Evolutionary conservation across 1,284 basidiomycete species (phyloP), one percentile per base, ranked within the genome.

Genomic region (Malassezia equina): DNA sequence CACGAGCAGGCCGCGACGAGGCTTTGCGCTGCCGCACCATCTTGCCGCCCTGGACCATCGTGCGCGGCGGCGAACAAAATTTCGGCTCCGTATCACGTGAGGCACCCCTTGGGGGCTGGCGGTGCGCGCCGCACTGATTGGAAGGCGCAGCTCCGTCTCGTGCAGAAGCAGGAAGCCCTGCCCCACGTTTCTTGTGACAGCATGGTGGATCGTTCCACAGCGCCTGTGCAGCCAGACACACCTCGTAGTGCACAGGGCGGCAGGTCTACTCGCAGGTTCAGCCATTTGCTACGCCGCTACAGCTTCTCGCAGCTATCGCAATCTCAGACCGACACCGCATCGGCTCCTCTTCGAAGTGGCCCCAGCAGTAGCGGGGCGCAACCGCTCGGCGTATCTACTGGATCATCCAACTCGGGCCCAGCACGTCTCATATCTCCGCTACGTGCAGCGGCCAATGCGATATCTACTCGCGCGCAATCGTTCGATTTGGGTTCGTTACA

Each of bases 1-100:
- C 61, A n/a, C 45, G 55, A 32, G 28, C 44, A 11, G 31, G 17
- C 17, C 54, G 48, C 44, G 33, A 6, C 34, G 41, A 15, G 27
- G 24, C 41, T 7, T 19, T 27, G 17, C 41, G 23, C 41, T 25
- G n/a, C 23, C 24, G 25, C 43, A 21, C 28, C 43, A 13, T 29
- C 25, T 28, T 31, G 28, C 28, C 6, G 25, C 28, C 28, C 28
- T 29, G 43, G 4, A 13, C 27, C 28, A 45, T 45, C n/a, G 43
- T 31, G 17, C 43, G 28, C 43, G 15, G 43, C 43, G 28, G 28
- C 43, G 24, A 31, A 21, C 36, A 39, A 39, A 39, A 39, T 19
- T 19, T n/a, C 21, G 36, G 36, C 15, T 39, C 32, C 4, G 11
- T 6, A 39, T 39, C 36, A 39, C 36, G 36, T 39, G 36, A 39